A percentile compares a stretch with the other conserved stretches of the same genome.
These are phyloP conservation scores for Fusarium mexicanum DNA, from an alignment of 2,329 filamentous ascomycete genomes.

Conservation along the genomic window DNA sequence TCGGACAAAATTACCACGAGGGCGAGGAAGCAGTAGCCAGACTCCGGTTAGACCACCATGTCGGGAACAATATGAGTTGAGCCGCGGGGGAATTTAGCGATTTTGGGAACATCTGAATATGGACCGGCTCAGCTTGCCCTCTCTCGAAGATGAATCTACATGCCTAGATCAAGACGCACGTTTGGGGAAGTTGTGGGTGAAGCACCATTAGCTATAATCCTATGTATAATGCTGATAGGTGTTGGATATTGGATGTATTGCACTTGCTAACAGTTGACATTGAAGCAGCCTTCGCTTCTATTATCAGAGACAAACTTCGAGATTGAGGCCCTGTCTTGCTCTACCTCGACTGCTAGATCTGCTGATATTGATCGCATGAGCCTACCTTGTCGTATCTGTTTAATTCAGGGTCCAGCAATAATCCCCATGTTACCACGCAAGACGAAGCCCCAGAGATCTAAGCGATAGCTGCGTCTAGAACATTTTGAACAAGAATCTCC, in stretches of 20 bases:
- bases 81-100: not conserved
- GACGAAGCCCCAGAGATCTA: not conserved
- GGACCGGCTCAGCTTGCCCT: not conserved
- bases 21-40: not conserved
- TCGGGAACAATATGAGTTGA: not conserved
- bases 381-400: not conserved
- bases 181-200: slow-evolving; percentile 6
- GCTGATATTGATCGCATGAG: not conserved
- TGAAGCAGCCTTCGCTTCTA: not conserved
- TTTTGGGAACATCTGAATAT: not conserved
- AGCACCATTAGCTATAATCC: not conserved
- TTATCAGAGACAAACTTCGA: not conserved
- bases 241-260: not conserved
- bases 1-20: slow-evolving; percentile 36
- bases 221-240: not conserved
- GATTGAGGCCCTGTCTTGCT: not conserved
- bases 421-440: not conserved
- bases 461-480: slow-evolving; percentile 5
- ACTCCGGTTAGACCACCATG: not conserved
- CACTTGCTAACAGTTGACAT: too few relatives aligned
- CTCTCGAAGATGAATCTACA: not conserved
- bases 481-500: slow-evolving; percentile 23
- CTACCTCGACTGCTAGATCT: not conserved
- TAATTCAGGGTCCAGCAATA: not conserved
- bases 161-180: slow-evolving; percentile 8